Base-by-base conservation (phyloP, 306 rosid genomes). In the Erythrophleum fordii region DNA sequence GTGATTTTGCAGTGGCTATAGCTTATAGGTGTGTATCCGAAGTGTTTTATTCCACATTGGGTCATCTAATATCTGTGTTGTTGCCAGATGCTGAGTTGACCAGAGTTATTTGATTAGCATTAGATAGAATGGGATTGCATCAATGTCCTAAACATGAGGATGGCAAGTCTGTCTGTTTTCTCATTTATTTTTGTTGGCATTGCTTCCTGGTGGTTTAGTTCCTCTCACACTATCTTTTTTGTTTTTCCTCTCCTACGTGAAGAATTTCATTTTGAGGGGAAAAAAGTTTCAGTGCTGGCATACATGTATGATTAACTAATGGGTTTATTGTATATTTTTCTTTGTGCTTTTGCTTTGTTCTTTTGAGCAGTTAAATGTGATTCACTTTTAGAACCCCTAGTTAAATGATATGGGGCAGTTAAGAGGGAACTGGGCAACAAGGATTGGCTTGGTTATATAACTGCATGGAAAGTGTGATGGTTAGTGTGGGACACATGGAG, bases 361-460 rank as follows among this genome's bases (percentile, higher is more conserved):
- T 46, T 41, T 58, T 56, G 39, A 39, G 51, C 66, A 44, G 37
- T 81, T 73, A 9, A 48, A 59, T 69, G 29, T 44, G 58, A 69
- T 70, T 62, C 69, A 79, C 59, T 52, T 52, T 52, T n/a, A 52
- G 26, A 52, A n/a, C 12, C 59, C 25, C 11, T 6, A n/a, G 2
- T 18, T 11, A n/a, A 52, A 52, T 18, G 59, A 52, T n/a, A 20
- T 52, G 25, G 59, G 26, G 25, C 4, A n/a, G 59, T n/a, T 52
- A n/a, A 6, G 26, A 22, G 58, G 22, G 8, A 52, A n/a, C 25
- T 52, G 59, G 26, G n/a, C n/a, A n/a, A n/a, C n/a, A n/a, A n/a
- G n/a, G 18, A 23, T 51, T 6, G 1, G 23, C 56, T 51, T 51
- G 23, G 23, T 51, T 18, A 17, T 22, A 18, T 18, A 5, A 17